These are phyloP conservation scores for Aspergillus fischeri DNA, from an alignment of 2,329 filamentous ascomycete genomes.

Conservation along the genomic window DNA sequence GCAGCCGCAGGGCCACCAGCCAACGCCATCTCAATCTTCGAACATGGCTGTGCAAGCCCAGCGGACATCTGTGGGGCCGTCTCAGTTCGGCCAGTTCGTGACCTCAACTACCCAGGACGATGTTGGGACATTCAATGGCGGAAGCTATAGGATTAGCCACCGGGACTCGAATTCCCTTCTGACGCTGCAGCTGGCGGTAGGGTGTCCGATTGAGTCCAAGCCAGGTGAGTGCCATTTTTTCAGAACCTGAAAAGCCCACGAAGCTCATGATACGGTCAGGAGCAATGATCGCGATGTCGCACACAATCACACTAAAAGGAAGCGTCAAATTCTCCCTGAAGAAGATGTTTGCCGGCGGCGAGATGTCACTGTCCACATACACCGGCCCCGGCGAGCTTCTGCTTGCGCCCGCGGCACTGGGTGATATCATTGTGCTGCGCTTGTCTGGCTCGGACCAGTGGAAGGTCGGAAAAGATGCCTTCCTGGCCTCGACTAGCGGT, in stretches of 20 bases:
- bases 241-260: neutral
- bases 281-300: conserved; percentile 92
- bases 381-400: conserved; percentile 89
- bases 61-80: conserved; percentile 40
- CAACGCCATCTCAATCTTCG: conserved; percentile 5
- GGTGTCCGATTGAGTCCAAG: conserved; percentile 75
- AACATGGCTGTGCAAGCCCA: conserved; percentile 9
- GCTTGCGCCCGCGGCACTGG: conserved; percentile 72
- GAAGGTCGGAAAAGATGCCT: conserved; percentile 83
- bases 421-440: conserved; percentile 78
- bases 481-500: conserved; percentile 80
- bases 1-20: conserved; percentile 11
- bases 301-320: conserved; percentile 78
- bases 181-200: conserved; percentile 83
- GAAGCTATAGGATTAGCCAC: conserved; percentile 89
- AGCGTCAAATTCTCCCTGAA: conserved; percentile 82
- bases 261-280: conserved; percentile 44
- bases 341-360: conserved; percentile 79
- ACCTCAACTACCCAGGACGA: conserved; percentile 68
- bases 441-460: conserved; percentile 65
- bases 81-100: conserved; percentile 54
- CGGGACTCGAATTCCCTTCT: conserved; percentile 85
- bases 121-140: conserved; percentile 94
- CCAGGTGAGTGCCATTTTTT: conserved; percentile 53
- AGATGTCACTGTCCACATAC: conserved; percentile 73